A percentile compares a stretch with the other conserved stretches of the same genome.
Evolutionary conservation across 768 basidiomycete species (phyloP).

Genomic region (Lyophyllum semitale): DNA sequence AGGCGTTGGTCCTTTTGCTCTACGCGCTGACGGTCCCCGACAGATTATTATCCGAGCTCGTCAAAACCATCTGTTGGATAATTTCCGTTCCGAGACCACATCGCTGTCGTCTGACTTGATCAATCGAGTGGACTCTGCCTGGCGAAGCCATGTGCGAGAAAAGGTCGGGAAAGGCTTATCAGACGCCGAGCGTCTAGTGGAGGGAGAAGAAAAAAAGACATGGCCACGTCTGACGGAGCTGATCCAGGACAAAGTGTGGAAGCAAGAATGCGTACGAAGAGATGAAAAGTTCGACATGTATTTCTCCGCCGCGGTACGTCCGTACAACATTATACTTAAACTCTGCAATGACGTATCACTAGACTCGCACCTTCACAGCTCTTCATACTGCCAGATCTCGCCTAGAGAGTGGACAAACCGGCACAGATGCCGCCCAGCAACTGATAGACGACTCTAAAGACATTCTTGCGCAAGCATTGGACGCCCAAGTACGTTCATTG

Average conservation of each 20-base stretch:
- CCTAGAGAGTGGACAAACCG: slow-evolving; percentile 41
- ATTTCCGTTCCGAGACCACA: slow-evolving; percentile 55
- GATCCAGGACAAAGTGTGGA: slow-evolving; percentile 61
- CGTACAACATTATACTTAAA: slow-evolving; percentile 14
- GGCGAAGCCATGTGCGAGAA: slow-evolving; percentile 62
- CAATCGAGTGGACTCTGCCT: slow-evolving; percentile 57
- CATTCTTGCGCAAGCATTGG: slow-evolving; percentile 70
- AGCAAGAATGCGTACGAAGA: slow-evolving; percentile 66
- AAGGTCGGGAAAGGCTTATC: slow-evolving; percentile 69
- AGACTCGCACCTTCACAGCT: slow-evolving; percentile 55
- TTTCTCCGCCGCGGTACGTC: slow-evolving; percentile 72
- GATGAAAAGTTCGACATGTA: slow-evolving; percentile 96
- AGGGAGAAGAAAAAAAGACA: slow-evolving; percentile 48
- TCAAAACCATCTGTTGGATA: slow-evolving; percentile 71
- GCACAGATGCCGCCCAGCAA: slow-evolving; percentile 45
- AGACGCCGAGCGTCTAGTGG: slow-evolving; percentile 42
- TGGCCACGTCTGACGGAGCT: slow-evolving; percentile 61
- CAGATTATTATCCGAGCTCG: slow-evolving; percentile 95
- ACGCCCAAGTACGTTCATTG: slow-evolving; percentile 61
- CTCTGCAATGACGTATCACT: slow-evolving; percentile 21
- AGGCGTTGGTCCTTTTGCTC: slow-evolving; percentile 12
- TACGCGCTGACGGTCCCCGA: slow-evolving; percentile 2
- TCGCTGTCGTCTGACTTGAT: slow-evolving; percentile 61
- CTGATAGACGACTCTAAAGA: slow-evolving; percentile 79
- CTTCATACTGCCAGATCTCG: slow-evolving; percentile 48